Base-by-base conservation (phyloP, 768 basidiomycete genomes). In the Mycena vulgaris region DNA sequence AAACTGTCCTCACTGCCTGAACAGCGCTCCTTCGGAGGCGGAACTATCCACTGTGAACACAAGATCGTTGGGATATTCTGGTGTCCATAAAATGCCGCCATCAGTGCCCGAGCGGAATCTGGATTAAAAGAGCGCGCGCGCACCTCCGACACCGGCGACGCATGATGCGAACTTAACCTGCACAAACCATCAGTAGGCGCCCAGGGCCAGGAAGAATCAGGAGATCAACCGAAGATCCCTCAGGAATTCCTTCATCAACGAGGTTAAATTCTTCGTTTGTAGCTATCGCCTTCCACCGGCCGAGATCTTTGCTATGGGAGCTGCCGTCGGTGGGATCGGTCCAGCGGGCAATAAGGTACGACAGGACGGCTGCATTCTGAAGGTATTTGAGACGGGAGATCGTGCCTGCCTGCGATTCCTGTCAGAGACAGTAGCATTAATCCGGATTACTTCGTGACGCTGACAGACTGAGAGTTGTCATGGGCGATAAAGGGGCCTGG, bases 191-290 rank as follows among this genome's bases (percentile, higher is more conserved):
- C 47, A 58, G 31, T 49, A 30, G n/a, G 27, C 56, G n/a, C 19
- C 3, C 31, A 23, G n/a, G 21, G 45, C 10, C 14, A 25, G 47
- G n/a, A n/a, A n/a, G n/a, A n/a, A n/a, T n/a, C n/a, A 58, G 42
- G 11, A 19, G 27, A 45, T 35, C 23, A 16, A 66, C 65, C 56
- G 27, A 25, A 10, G 65, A 58, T 51, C 65, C 65, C 17, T 66
- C 56, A 31, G 65, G 57, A 51, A 66, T 58, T 40, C 57, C 56
- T 31, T 66, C 65, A n/a, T 37, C 57, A 11, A 59, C 48, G 13
- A 66, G 65, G n/a, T 66, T 52, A 17, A 66, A 66, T 59, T 66
- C 65, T 49, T 66, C 45, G n/a, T 51, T 25, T n/a, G 57, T 59
- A 37, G 25, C 65, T 6, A 67, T 59, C 27, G 66, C 37, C 58